Conservation (phyloP, 768 basidiomycete species). For the Amanita exitialis region DNA sequence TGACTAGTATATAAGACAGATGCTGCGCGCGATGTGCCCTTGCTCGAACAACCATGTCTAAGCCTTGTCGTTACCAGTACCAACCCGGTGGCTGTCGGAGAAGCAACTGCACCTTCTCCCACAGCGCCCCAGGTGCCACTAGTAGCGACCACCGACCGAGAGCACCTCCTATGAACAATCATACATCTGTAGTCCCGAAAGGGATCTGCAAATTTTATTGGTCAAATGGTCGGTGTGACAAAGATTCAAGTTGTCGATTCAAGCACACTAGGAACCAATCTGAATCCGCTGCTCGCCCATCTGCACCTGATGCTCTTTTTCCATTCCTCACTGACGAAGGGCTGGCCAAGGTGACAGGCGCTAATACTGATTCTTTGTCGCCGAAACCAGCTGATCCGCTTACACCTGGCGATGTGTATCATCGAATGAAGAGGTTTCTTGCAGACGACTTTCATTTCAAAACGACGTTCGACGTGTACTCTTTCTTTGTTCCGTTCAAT, state of each 20-base stretch:
- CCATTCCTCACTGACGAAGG: conserved; percentile 36
- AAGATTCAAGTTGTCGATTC: conserved; percentile 33
- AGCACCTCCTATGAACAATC: conserved; percentile 6
- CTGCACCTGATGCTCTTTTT: conserved; percentile 19
- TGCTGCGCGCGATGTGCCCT: background rate
- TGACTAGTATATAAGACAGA: background rate
- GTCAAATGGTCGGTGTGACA: conserved; percentile 34
- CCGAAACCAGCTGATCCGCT: conserved; percentile 19
- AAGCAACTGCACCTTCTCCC: conserved; percentile 25
- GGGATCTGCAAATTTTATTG: conserved; percentile 40
- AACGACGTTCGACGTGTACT: conserved; percentile 30
- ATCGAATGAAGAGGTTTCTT: conserved; percentile 31
- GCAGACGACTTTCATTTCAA: conserved; percentile 32
- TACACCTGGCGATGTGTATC: conserved; percentile 39
- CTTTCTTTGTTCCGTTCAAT: conserved; percentile 27
- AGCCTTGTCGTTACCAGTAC: conserved; percentile 1
- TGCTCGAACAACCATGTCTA: conserved; percentile 2
- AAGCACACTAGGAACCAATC: conserved; percentile 20
- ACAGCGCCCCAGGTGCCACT: conserved; percentile 3
- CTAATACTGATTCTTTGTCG: conserved; percentile 34
- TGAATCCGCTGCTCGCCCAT: background rate
- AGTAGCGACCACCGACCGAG: background rate
- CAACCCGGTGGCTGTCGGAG: conserved; percentile 40
- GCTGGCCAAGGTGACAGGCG: conserved; percentile 31
- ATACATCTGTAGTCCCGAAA: conserved; percentile 13